Conservation (phyloP, 129 eudicot genomes). For the Scalesia atractyloides region DNA sequence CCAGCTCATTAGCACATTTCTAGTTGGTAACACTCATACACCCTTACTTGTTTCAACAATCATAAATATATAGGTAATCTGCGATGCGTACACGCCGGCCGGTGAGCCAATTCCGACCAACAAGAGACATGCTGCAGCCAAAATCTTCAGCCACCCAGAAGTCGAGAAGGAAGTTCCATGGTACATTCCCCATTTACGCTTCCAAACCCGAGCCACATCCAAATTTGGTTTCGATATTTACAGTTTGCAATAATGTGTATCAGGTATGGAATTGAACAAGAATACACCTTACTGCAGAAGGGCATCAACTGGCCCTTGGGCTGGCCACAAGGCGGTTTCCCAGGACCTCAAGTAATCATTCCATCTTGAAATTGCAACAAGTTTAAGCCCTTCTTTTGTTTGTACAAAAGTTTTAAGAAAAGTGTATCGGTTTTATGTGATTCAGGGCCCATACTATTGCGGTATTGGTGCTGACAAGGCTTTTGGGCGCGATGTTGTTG, state of each 20-base stretch:
- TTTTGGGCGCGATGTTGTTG: conserved; percentile 82
- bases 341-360: conserved; percentile 72
- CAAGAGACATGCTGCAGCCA: conserved; percentile 74
- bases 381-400: neutral
- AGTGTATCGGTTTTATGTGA: conserved; percentile 8
- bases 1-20: neutral
- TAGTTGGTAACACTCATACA: neutral
- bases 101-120: conserved; percentile 97
- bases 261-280: conserved; percentile 94
- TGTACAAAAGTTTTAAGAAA: neutral
- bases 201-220: neutral
- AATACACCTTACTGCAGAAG: conserved; percentile 75
- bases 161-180: conserved; percentile 86
- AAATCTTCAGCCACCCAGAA: conserved; percentile 74
- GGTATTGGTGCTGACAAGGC: conserved; percentile 91
- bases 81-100: conserved; percentile 90
- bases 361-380: neutral
- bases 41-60: neutral
- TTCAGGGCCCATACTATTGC: conserved; percentile 92
- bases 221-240: neutral
- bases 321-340: conserved; percentile 84
- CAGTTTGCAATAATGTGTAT: neutral
- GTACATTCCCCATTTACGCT: conserved; percentile 33
- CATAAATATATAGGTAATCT: conserved; percentile 61
- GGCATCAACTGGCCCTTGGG: conserved; percentile 75